These are phyloP conservation scores for Arthrobotrys entomopaga DNA, from an alignment of 2,329 filamentous ascomycete genomes.

Conservation along the genomic window DNA sequence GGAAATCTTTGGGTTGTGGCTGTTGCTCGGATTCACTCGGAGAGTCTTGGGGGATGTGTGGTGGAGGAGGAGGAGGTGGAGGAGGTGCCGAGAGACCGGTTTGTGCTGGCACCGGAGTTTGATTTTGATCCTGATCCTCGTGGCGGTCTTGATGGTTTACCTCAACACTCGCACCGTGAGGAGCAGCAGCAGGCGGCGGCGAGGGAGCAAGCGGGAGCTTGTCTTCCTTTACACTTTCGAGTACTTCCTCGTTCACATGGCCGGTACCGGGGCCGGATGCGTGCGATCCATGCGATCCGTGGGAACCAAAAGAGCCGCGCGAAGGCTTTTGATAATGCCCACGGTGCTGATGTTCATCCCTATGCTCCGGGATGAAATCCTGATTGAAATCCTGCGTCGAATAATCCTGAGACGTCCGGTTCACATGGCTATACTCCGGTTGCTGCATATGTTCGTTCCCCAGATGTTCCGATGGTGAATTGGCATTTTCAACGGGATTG, in stretches of 20 bases:
- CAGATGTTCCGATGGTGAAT: slow-evolving; percentile 36
- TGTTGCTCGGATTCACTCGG: slow-evolving; percentile 7
- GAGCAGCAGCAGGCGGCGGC: slow-evolving; percentile 38
- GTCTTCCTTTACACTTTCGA: slow-evolving; percentile 40
- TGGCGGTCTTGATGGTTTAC: slow-evolving; percentile 27
- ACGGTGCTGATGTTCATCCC: slow-evolving; percentile 13
- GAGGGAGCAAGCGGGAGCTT: slow-evolving; percentile 46
- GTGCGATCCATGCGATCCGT: slow-evolving; percentile 37
- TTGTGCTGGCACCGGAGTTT: slow-evolving; percentile 41
- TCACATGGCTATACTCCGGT: slow-evolving; percentile 35
- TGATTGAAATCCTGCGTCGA: slow-evolving; percentile 32
- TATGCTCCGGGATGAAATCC: slow-evolving; percentile 26
- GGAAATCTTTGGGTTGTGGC: slow-evolving; percentile 31
- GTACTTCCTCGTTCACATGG: slow-evolving; percentile 24
- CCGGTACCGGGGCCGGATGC: slow-evolving; percentile 14
- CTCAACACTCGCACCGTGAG: slow-evolving; percentile 23
- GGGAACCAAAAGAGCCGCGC: slow-evolving; percentile 44
- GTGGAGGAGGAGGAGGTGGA: background rate
- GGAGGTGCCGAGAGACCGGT: slow-evolving; percentile 42
- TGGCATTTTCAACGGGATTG: slow-evolving; percentile 24
- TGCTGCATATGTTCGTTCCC: slow-evolving; percentile 25
- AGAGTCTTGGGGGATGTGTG: slow-evolving; percentile 20
- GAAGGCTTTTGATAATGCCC: slow-evolving; percentile 44
- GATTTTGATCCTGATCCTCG: slow-evolving; percentile 39
- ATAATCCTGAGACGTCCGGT: slow-evolving; percentile 45